Evolutionary conservation across 305 asterid species (phyloP).

Genomic region (Fraxinus dipetala): DNA sequence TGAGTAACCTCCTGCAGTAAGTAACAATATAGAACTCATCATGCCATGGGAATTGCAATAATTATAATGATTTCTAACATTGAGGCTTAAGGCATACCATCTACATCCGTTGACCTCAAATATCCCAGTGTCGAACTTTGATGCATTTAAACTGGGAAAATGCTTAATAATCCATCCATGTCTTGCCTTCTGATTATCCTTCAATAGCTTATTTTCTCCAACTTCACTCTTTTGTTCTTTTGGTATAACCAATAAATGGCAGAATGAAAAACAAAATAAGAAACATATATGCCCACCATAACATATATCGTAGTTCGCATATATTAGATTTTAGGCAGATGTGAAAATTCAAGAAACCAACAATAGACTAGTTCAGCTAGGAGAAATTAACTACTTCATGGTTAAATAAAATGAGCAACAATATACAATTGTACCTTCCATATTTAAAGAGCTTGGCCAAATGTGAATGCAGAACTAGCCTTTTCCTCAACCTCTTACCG

Average conservation of each 20-base stretch:
- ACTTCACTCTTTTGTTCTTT: not conserved
- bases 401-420: not conserved
- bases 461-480: not conserved
- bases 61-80: not conserved
- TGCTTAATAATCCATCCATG: not conserved
- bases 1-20: slow-evolving; percentile 21
- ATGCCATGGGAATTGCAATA: not conserved
- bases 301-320: no score
- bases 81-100: not conserved
- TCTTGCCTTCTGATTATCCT: not conserved
- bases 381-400: not conserved
- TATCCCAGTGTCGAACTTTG: not conserved
- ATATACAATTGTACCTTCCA: not conserved
- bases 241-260: not conserved
- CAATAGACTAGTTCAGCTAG: not conserved
- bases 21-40: not conserved
- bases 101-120: not conserved
- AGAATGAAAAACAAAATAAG: not conserved
- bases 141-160: not conserved
- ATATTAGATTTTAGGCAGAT: no score
- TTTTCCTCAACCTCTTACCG: not conserved
- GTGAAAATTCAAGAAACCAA: not conserved
- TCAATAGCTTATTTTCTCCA: not conserved
- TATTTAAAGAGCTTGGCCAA: not conserved
- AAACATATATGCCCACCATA: not conserved